Evolutionary conservation across 345 rosid species (phyloP), one percentile per base, ranked within the genome.

Genomic region (Gossypium turneri): DNA sequence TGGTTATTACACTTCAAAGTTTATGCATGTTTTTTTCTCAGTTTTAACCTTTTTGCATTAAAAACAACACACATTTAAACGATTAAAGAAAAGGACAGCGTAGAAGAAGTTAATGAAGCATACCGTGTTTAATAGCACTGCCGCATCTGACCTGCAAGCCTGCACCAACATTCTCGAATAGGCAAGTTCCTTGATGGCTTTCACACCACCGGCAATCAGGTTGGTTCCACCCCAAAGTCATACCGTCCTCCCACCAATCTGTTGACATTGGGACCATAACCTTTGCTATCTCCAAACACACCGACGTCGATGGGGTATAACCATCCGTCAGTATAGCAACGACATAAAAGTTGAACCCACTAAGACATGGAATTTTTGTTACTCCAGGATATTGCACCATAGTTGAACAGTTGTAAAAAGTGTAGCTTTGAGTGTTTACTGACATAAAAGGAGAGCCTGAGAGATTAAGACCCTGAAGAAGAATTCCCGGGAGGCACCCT

Each of bases 391-490:
- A 1, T 34, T 16, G 12, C 44, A 16, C 2, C 10, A 8, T 9
- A 4, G 45, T 41, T 62, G 67, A 16, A 62, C 67, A 62, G 22
- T 34, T 62, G 67, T 29, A 34, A 62, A 62, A 62, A 38, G 22
- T 62, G 67, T 16, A 62, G 1, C 12, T 34, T 34, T 41, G 47
- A 29, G 47, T 16, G 47, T 5, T 7, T 62, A 20, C 12, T 62
- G 19, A 7, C 47, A 2, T n/a, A 62, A 62, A 62, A 16, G 67
- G 67, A 34, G 9, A 3, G 20, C 45, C 66, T 0, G 47, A 34
- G 67, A 34, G 47, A 62, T 62, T 16, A 20, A 62, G 67, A 62
- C 67, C 47, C 45, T 34, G 67, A 34, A 62, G 45, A 62, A 62
- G 67, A 29, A 29, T 62, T 9, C 45, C 17, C n/a, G 19, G 44